A percentile compares a stretch with the other conserved stretches of the same genome.
Conservation (phyloP, 352 stramenopile genomes). For the Pythium phragmitis region DNA sequence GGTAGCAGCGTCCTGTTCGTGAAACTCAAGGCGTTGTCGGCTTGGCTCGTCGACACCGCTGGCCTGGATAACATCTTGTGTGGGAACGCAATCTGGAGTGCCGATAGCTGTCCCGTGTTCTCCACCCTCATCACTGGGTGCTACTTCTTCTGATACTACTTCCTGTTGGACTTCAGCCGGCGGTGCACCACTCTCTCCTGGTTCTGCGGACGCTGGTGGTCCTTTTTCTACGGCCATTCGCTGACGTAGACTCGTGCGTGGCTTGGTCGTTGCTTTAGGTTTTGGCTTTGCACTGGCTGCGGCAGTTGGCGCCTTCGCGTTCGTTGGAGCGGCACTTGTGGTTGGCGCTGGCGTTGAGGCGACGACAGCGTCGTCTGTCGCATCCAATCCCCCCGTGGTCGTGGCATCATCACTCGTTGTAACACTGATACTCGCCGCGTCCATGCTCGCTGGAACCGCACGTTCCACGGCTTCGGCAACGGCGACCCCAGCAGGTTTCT, state of each 20-base stretch:
- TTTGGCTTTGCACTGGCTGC: not conserved
- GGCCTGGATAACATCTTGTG: not conserved
- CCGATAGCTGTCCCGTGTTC: not conserved
- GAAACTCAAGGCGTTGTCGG: too few relatives aligned
- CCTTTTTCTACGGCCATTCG: not conserved
- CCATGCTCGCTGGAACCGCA: not conserved
- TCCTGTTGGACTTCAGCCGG: not conserved
- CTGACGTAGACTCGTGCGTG: conserved; percentile 6
- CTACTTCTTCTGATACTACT: not conserved
- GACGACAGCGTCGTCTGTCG: too few relatives aligned
- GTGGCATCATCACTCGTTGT: too few relatives aligned
- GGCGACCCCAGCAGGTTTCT: not conserved
- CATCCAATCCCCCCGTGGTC: too few relatives aligned
- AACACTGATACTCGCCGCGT: not conserved
- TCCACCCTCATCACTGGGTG: not conserved
- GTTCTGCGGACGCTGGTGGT: not conserved
- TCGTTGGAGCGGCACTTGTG: not conserved
- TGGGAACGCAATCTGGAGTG: too few relatives aligned
- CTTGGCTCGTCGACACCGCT: not conserved
- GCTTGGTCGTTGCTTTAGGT: not conserved
- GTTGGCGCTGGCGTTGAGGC: too few relatives aligned
- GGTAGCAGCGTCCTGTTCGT: conserved; percentile 3
- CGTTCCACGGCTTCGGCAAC: not conserved
- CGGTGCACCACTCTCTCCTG: not conserved
- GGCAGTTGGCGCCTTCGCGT: not conserved